Conservation (phyloP, 2,329 filamentous ascomycete species). For the Curvularia lunata region DNA sequence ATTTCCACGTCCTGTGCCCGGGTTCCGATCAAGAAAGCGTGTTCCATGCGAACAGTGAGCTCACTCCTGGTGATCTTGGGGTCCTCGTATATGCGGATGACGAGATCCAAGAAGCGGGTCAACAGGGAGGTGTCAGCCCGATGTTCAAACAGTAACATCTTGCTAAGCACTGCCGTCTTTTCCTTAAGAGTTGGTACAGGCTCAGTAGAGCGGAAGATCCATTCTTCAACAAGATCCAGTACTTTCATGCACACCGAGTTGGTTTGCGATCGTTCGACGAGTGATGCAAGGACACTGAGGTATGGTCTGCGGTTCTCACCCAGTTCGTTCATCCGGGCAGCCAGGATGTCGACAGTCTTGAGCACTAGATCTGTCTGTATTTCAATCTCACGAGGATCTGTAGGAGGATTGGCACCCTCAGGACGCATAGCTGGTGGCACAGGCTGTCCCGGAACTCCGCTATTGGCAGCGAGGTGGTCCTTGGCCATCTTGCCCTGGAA, state of each 20-base stretch:
- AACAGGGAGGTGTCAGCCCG: slow-evolving; percentile 82
- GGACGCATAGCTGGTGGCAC: slow-evolving; percentile 54
- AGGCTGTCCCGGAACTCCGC: slow-evolving; percentile 52
- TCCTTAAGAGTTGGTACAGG: slow-evolving; percentile 98
- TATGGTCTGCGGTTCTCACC: slow-evolving; percentile 92
- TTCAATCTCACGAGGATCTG: slow-evolving; percentile 79
- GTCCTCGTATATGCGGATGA: slow-evolving; percentile 98
- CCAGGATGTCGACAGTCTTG: slow-evolving; percentile 92
- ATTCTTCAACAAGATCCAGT: slow-evolving; percentile 88
- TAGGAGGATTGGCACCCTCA: slow-evolving; percentile 63
- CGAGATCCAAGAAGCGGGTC: slow-evolving; percentile 91
- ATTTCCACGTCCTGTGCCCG: slow-evolving; percentile 93
- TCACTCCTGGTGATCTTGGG: slow-evolving; percentile 94
- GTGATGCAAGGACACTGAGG: slow-evolving; percentile 88
- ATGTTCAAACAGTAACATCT: slow-evolving; percentile 96
- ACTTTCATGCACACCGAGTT: slow-evolving; percentile 89
- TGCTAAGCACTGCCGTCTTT: slow-evolving; percentile 97
- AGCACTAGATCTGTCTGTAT: slow-evolving; percentile 91
- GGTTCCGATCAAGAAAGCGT: slow-evolving; percentile 95
- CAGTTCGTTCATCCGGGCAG: slow-evolving; percentile 88
- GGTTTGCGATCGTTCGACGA: slow-evolving; percentile 94
- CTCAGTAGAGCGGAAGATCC: slow-evolving; percentile 95
- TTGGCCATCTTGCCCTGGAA: slow-evolving; percentile 90
- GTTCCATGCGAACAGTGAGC: slow-evolving; percentile 94
- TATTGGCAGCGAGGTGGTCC: slow-evolving; percentile 78